Percentiles rank a stretch among this genome's conserved stretches.
These are phyloP conservation scores for Eutrema yunnanense DNA, from an alignment of 345 rosid species.

Conservation along the genomic window DNA sequence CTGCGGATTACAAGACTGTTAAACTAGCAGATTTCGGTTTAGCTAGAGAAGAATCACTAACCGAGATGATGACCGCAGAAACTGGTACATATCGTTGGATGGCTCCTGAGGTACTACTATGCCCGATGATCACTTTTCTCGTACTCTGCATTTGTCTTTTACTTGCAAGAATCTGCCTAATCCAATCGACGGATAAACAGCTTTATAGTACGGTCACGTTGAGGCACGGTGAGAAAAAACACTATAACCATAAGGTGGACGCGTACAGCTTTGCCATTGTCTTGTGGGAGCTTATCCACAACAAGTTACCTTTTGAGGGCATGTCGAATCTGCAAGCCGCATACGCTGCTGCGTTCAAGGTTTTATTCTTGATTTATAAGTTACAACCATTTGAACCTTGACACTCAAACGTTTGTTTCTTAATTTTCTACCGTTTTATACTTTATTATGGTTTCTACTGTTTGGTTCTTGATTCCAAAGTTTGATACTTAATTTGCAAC, in stretches of 20 bases:
- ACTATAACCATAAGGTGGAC: slow-evolving; percentile 92
- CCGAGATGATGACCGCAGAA: slow-evolving; percentile 99
- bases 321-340: slow-evolving; percentile 99
- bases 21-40: slow-evolving; percentile 93
- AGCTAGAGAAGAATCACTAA: slow-evolving; percentile 95
- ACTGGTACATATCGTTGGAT: slow-evolving; percentile 99
- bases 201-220: slow-evolving; percentile 94
- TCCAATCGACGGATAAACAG: slow-evolving; percentile 30
- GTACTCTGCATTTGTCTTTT: not conserved
- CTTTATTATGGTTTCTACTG: slow-evolving; percentile 31
- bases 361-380: slow-evolving; percentile 10
- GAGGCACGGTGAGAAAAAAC: slow-evolving; percentile 95
- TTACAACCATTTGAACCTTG: not conserved
- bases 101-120: slow-evolving; percentile 89
- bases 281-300: slow-evolving; percentile 93
- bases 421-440: not conserved
- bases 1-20: slow-evolving; percentile 76
- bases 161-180: not conserved
- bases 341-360: slow-evolving; percentile 99
- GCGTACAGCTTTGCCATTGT: slow-evolving; percentile 94
- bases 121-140: not conserved
- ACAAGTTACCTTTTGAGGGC: slow-evolving; percentile 95
- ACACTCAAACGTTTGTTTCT: not conserved
- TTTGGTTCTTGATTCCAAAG: slow-evolving; percentile 40
- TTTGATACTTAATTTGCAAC: slow-evolving; percentile 2